Conservation (phyloP, 768 basidiomycete species). For the Tulasnella sp. region DNA sequence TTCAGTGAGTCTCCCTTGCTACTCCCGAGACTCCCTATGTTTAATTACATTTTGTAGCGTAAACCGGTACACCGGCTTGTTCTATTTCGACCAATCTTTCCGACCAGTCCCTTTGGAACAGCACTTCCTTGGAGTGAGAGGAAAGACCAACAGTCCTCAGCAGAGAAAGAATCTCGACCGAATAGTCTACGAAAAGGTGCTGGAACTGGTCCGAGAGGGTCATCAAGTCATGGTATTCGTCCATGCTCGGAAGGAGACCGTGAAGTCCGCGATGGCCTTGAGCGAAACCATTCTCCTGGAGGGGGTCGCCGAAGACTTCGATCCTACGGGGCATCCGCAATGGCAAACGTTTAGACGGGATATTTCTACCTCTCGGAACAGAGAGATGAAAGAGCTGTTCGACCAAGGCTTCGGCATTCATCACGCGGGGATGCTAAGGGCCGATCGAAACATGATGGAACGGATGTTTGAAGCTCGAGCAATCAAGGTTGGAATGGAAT, state of each 20-base stretch:
- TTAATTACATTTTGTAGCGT: constrained; percentile 51
- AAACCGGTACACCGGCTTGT: constrained; percentile 78
- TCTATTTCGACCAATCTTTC: constrained; percentile 98
- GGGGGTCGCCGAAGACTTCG: constrained; percentile 71
- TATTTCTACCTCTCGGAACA: constrained; percentile 79
- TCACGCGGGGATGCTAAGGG: constrained; percentile 95
- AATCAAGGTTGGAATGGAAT: constrained; percentile 64
- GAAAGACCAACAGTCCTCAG: constrained; percentile 69
- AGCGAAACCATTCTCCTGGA: constrained; percentile 71
- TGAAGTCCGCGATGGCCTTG: constrained; percentile 79
- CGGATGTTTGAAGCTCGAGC: constrained; percentile 83
- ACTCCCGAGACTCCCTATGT: neutral
- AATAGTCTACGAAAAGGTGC: constrained; percentile 86
- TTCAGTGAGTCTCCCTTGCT: constrained; percentile 52
- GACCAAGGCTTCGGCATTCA: constrained; percentile 93
- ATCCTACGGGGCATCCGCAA: constrained; percentile 73
- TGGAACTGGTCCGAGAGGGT: constrained; percentile 78
- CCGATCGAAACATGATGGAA: constrained; percentile 94
- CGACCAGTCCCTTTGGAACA: constrained; percentile 94
- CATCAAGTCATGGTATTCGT: constrained; percentile 99
- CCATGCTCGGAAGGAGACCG: constrained; percentile 96
- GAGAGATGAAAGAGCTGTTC: constrained; percentile 94
- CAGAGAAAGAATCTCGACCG: constrained; percentile 83
- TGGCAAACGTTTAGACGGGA: constrained; percentile 71
- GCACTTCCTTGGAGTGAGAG: constrained; percentile 90